Evolutionary conservation across 495 filamentous ascomycete genomes (phyloP).

Genomic region (Penicillium cosmopolitanum): DNA sequence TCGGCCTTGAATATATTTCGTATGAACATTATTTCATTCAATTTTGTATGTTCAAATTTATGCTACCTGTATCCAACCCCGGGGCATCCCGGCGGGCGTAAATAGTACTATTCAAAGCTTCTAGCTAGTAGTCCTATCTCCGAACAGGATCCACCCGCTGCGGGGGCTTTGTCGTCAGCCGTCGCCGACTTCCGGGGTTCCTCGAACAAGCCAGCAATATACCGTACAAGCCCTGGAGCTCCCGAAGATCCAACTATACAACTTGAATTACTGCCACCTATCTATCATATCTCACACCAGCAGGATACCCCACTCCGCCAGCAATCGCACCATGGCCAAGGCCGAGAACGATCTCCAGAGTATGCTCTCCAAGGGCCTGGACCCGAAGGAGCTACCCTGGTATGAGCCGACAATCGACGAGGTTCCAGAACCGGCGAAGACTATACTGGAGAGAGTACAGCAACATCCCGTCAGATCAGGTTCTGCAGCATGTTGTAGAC

Average conservation of each 20-base stretch:
- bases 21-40: too few relatives aligned
- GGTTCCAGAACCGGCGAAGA: constrained; percentile 28
- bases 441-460: constrained; percentile 52
- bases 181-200: neutral
- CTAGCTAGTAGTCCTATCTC: neutral
- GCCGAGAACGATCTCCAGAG: constrained; percentile 17
- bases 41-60: too few relatives aligned
- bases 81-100: neutral
- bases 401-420: constrained; percentile 21
- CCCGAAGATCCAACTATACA: too few relatives aligned
- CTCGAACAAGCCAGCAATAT: neutral
- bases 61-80: too few relatives aligned
- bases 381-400: constrained; percentile 21
- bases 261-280: neutral
- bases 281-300: neutral
- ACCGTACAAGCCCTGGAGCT: neutral
- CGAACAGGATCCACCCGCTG: constrained; percentile 6
- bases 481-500: constrained; percentile 50
- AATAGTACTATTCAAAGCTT: neutral
- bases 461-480: constrained; percentile 43
- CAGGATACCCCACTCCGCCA: neutral
- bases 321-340: constrained; percentile 18
- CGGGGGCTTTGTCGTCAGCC: neutral
- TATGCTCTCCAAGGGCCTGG: constrained; percentile 16
- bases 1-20: neutral